Evolutionary conservation across 768 basidiomycete genomes (phyloP), one percentile per base, ranked within the genome.

Genomic region (Imleria badia): DNA sequence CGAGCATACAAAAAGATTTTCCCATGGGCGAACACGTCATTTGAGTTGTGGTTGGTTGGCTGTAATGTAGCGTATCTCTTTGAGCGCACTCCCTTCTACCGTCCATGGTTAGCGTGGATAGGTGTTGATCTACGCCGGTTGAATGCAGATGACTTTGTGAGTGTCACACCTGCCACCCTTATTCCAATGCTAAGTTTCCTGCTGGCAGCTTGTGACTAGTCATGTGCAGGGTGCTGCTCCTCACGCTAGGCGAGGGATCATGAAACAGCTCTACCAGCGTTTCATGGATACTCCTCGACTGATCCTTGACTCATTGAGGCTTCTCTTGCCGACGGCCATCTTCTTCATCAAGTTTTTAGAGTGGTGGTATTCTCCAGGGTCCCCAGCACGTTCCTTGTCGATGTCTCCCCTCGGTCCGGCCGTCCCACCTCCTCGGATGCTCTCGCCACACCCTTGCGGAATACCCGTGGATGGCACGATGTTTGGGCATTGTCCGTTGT

Each of bases 291-390:
- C 84, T 8, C 91, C 89, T 8, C 81, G 77, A 45, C 70, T 86
- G 40, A 62, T 89, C 10, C 77, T 94, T 31, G 89, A 94, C 67
- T 92, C 90, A 3, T 76, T 94, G 36, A 83, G 86, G 55, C 74
- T 91, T 44, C 77, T 91, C 43, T 81, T 94, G 33, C 96, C 92
- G 15, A 89, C 87, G 19, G 87, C 89, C 39, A 94, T 99, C 54
- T 96, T 99, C 72, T 90, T 92, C 68, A 78, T 99, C 76, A 96
- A 94, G 72, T 95, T 98, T 72, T 77, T 97, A 43, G 94, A 98
- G 73, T 99, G 97, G 94, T 99, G 96, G 94, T 98, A 98, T 67
- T 95, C 94, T 5, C 94, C 97, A 20, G 81, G 81, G 41, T 97
- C 92, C 12, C 94, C 89, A 5, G 91, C 89, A 17, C 83, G 85